Evolutionary conservation across 2,329 filamentous ascomycete genomes (phyloP), one percentile per base, ranked within the genome.

Genomic region (Ophiocordyceps camponoti-rufipedis): DNA sequence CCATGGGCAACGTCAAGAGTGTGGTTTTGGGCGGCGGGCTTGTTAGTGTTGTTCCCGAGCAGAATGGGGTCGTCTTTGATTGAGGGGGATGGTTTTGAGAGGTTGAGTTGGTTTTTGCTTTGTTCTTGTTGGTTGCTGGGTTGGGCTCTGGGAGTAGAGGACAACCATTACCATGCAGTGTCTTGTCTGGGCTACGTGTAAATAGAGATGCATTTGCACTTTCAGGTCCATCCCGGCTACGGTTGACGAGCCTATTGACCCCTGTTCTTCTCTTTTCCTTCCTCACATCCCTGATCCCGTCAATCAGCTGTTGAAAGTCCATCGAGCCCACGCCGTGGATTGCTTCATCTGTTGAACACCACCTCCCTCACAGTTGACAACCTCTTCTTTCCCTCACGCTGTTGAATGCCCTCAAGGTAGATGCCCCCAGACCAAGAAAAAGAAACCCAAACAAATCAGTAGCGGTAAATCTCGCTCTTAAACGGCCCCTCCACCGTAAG

Each of bases 401-500:
- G 35, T 39, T 39, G 35, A 39, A 39, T 39, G 35, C 35, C 14
- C 5, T 10, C 4, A 39, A 19, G 18, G 6, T 9, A 39, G 35
- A 11, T 39, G 18, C 35, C 35, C 5, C 14, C 14, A 14, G 9
- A 4, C 7, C 2, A 64, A 62, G 63, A 56, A 56, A 63, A 63
- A 59, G 57, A 56, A 58, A 60, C 52, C 57, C 46, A 47, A 43
- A 29, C 42, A 51, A 53, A 56, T 66, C 66, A 67, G 63, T 67
- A 67, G 59, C 64, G 64, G 64, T 67, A 67, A 57, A 88, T 85
- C 56, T 96, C 89, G 68, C 73, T 74, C 86, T 98, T 98, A 84
- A 77, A 98, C 58, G 91, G 91, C 64, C 91, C 91, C 72, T 88
- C 82, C 52, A 78, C 62, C 49, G 80, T 75, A 55, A 98, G 75